Conservation (phyloP, 2,329 filamentous ascomycete genomes). For the Aspergillus thermomutatus region DNA sequence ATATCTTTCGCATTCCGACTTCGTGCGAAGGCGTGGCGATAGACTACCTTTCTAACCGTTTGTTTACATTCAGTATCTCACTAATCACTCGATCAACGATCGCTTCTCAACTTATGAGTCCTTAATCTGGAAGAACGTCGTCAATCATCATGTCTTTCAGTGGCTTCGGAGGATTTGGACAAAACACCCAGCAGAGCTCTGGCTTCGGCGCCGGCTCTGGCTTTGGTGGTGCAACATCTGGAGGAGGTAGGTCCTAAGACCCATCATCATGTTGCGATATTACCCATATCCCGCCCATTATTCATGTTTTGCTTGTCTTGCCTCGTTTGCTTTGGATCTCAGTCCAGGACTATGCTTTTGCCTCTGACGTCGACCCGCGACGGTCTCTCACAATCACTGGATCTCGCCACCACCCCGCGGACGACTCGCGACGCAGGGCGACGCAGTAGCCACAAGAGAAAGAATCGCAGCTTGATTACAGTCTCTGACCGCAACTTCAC, state of each 20-base stretch:
- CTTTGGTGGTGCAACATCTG: constrained; percentile 32
- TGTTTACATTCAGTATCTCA: background rate
- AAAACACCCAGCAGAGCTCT: constrained; percentile 50
- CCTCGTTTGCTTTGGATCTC: background rate
- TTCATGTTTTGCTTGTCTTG: constrained; percentile 6
- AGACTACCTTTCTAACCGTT: background rate
- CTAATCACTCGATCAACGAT: constrained; percentile 2
- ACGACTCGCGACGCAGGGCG: constrained; percentile 24
- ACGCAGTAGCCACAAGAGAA: constrained; percentile 27
- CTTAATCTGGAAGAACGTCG: constrained; percentile 20
- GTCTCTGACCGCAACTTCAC: constrained; percentile 38
- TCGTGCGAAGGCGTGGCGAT: background rate
- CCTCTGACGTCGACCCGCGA: constrained; percentile 30
- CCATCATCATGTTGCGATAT: constrained; percentile 7
- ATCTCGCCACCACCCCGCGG: constrained; percentile 18
- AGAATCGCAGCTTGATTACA: constrained; percentile 30
- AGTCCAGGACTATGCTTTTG: constrained; percentile 14
- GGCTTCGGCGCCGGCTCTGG: constrained; percentile 38
- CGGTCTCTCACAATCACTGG: constrained; percentile 21
- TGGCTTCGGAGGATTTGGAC: constrained; percentile 58
- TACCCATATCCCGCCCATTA: constrained; percentile 1
- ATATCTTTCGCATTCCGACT: background rate
- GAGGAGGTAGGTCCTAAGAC: constrained; percentile 35
- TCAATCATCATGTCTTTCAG: constrained; percentile 38
- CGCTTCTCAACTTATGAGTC: constrained; percentile 27